Conservation (phyloP, 148 eudicot species). For the Rhododendron kiyosumense region DNA sequence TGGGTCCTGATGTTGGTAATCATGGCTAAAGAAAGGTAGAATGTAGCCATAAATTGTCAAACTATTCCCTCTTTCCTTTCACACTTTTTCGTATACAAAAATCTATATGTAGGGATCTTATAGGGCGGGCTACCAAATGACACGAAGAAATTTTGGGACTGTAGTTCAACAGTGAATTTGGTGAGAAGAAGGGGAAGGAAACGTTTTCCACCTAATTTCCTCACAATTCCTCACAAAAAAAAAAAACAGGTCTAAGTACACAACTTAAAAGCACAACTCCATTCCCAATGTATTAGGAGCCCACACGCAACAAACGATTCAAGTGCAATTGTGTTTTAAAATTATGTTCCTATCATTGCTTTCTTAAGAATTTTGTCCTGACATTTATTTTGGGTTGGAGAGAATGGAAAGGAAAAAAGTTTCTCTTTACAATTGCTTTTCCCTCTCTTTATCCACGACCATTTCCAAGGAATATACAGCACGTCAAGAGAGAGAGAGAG, state of each 20-base stretch:
- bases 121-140: too few relatives aligned
- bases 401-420: background rate
- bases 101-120: background rate
- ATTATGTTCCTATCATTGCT: too few relatives aligned
- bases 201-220: background rate
- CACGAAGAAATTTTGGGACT: background rate
- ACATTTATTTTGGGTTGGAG: background rate
- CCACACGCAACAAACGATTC: too few relatives aligned
- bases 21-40: slow-evolving; percentile 1
- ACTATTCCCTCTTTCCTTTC: background rate
- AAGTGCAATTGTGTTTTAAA: too few relatives aligned
- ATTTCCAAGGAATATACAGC: background rate
- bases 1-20: slow-evolving; percentile 9
- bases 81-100: background rate
- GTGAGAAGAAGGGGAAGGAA: background rate
- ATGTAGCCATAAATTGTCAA: background rate
- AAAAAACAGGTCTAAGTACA: too few relatives aligned
- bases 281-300: background rate
- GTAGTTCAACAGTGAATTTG: too few relatives aligned
- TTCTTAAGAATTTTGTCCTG: background rate
- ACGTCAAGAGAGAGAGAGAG: background rate
- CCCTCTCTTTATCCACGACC: background rate
- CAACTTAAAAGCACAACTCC: background rate
- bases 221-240: background rate
- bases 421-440: background rate